These are phyloP conservation scores for Coprinellus micaceus DNA, from an alignment of 768 basidiomycete species.

Conservation along the genomic window DNA sequence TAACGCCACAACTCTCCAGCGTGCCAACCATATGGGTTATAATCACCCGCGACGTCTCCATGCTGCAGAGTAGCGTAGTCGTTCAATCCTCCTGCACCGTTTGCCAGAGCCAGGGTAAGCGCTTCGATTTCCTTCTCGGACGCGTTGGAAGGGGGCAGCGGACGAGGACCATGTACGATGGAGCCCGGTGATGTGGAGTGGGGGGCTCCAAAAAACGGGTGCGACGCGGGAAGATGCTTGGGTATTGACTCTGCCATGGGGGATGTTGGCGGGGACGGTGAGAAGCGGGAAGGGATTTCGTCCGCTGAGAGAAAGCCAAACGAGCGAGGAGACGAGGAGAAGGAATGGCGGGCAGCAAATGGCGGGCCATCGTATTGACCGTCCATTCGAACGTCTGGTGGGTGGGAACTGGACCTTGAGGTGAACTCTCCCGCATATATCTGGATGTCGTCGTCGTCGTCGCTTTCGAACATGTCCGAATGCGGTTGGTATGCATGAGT, in stretches of 20 bases:
- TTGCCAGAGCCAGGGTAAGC: slow-evolving; percentile 22
- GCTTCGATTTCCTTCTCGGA: slow-evolving; percentile 23
- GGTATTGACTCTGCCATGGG: background rate
- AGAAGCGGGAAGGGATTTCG: too few species aligned
- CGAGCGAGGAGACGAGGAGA: background rate
- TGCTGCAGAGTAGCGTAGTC: slow-evolving; percentile 30
- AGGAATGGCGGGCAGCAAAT: background rate
- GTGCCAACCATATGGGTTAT: slow-evolving; percentile 24
- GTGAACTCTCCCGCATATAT: slow-evolving; percentile 44
- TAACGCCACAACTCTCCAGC: slow-evolving; percentile 24
- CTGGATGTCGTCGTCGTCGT: slow-evolving; percentile 59
- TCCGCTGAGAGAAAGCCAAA: too few species aligned
- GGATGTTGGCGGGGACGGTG: background rate
- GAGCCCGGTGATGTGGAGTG: background rate
- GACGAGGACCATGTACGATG: background rate
- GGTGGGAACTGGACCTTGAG: background rate
- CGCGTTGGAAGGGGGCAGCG: slow-evolving; percentile 24
- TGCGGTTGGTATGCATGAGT: slow-evolving; percentile 14
- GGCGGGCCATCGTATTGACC: background rate
- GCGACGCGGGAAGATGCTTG: slow-evolving; percentile 18
- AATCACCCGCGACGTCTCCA: background rate
- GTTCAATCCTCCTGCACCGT: slow-evolving; percentile 26
- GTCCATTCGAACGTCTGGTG: slow-evolving; percentile 1
- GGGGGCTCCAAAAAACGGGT: background rate
- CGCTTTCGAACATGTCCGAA: slow-evolving; percentile 41